Percentiles rank a stretch among this genome's conserved stretches.
Conservation (phyloP, 2,329 filamentous ascomycete species). For the Aspergillus sp. region DNA sequence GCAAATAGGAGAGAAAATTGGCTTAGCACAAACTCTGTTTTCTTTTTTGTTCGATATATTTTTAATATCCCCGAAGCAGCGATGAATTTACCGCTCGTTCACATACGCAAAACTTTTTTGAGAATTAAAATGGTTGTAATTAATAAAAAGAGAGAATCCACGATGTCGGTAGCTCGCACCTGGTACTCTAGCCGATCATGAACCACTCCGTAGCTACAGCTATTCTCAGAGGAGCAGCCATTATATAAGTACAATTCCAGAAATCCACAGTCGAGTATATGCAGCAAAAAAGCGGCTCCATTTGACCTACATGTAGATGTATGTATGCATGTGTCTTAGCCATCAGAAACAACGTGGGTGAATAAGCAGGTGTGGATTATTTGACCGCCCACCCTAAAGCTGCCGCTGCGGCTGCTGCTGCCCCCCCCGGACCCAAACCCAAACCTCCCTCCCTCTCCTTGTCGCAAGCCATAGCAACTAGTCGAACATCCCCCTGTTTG, state of each 20-base stretch:
- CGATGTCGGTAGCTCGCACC: neutral
- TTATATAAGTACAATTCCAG: no score
- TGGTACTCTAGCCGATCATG: neutral
- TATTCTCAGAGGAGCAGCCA: no score
- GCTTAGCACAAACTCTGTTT: conserved; percentile 32
- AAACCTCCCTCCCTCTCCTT: conserved; percentile 2
- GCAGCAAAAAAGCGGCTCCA: no score
- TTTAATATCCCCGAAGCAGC: conserved; percentile 37
- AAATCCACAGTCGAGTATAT: no score
- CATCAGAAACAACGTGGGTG: no score
- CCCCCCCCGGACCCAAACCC: neutral
- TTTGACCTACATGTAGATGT: no score
- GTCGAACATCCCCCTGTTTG: neutral
- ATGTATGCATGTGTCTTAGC: no score
- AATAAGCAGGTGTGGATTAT: no score
- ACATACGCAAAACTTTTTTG: conserved; percentile 10
- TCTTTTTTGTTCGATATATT: conserved; percentile 34
- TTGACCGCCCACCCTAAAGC: no score
- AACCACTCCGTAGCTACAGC: no score
- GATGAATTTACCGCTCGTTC: conserved; percentile 34
- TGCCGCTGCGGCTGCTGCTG: neutral
- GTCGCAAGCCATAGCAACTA: no score
- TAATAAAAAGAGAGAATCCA: conserved; percentile 4
- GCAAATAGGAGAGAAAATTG: conserved; percentile 35
- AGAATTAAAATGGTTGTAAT: conserved; percentile 14